Conservation (phyloP, 768 basidiomycete species). For the Termitomyces sp. region DNA sequence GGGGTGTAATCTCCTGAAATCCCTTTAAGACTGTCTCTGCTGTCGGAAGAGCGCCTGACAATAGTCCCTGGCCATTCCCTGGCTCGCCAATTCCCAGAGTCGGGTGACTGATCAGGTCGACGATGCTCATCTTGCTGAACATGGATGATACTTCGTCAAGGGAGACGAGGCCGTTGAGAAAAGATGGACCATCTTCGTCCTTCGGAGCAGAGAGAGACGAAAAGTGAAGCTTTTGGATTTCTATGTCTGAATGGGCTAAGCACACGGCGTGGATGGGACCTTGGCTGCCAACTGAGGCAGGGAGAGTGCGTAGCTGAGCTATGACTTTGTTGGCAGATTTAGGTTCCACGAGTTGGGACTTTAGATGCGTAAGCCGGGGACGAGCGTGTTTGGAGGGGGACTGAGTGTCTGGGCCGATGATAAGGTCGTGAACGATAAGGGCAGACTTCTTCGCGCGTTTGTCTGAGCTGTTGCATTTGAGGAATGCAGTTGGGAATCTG, state of each 20-base stretch:
- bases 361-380: conserved; percentile 57
- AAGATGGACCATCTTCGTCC: conserved; percentile 1
- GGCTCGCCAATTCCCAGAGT: conserved; percentile 72
- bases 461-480: conserved; percentile 37
- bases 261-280: conserved; percentile 77
- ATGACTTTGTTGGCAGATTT: conserved; percentile 70
- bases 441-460: conserved; percentile 64
- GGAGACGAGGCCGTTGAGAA: conserved; percentile 42
- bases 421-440: conserved; percentile 56
- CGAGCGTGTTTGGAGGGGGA: conserved; percentile 38
- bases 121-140: conserved; percentile 55
- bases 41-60: conserved; percentile 74
- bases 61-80: conserved; percentile 58
- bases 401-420: conserved; percentile 45
- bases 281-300: conserved; percentile 34
- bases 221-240: conserved; percentile 59
- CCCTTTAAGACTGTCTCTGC: conserved; percentile 68
- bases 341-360: conserved; percentile 59
- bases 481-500: conserved; percentile 24
- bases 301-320: conserved; percentile 58
- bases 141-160: conserved; percentile 42
- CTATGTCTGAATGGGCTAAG: conserved; percentile 55
- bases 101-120: conserved; percentile 55
- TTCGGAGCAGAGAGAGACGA: conserved; percentile 29
- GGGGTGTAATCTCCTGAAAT: conserved; percentile 64